Base-by-base conservation (phyloP, 2,329 filamentous ascomycete species). In the Xylaria sp. region DNA sequence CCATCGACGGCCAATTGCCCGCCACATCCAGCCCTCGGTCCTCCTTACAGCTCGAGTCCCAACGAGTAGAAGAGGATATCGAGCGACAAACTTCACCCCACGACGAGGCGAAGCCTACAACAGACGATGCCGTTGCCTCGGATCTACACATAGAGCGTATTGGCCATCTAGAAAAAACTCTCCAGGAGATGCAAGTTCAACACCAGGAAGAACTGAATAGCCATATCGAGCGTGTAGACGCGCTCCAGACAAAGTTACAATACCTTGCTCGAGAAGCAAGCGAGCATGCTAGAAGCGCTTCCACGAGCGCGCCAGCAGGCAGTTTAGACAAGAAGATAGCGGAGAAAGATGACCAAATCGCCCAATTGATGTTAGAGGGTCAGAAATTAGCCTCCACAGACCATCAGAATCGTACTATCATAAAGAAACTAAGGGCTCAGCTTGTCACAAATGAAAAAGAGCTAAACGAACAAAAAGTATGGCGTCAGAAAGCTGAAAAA, bases 271-370 rank as follows among this genome's bases (percentile, higher is more conserved):
- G 91, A 69, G 92, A 94, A 76, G 91, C 92, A 13, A 88, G 92
- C 0, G 91, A 94, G 37, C 85, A 91, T 0, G 93, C 96, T 1
- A 91, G 90, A 76, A 88, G 89, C 72, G 86, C 90, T 6, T 90
- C 88, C 2, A 82, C 86, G n/a, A 82, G 85, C 27, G 89, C 91
- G 0, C 82, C 87, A 1, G 78, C 87, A 0, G 91, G 91, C 5
- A 92, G 90, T 65, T 66, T 85, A 1, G 92, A 97, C 72, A 93
- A 91, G 78, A 94, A 92, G 76, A 79, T 98, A 16, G 92, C 93
- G 0, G 94, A 97, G 75, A 97, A 94, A 77, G 94, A 98, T 75
- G 91, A 95, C 74, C 93, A 93, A 78, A 97, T 98, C 75, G 93
- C 94, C 2, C 83, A 94, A 55, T 83, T 99, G 13, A 92, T 99